Percentiles rank a stretch among this genome's conserved stretches.
These are phyloP conservation scores for Eucalyptus coolabah DNA, from an alignment of 345 rosid species.

Conservation along the genomic window DNA sequence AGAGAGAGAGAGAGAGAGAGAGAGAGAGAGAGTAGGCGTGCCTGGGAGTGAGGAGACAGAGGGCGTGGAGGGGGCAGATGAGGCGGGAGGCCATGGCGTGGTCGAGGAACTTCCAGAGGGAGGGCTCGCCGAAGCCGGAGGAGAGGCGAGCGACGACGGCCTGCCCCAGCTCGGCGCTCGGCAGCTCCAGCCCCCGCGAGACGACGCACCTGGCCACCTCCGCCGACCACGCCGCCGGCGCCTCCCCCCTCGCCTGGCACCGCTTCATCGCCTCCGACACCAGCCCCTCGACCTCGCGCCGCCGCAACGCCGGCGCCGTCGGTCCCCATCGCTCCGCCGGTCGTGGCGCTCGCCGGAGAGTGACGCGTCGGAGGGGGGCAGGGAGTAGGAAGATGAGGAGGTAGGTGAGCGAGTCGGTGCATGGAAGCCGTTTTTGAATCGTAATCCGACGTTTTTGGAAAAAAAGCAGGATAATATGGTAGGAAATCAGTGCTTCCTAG, in stretches of 20 bases:
- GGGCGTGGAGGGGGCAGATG: slow-evolving; percentile 34
- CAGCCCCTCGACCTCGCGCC: not conserved
- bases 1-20: slow-evolving; percentile 25
- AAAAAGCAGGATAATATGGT: not conserved
- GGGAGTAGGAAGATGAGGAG: not conserved
- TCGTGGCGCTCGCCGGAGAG: not conserved
- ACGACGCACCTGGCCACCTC: slow-evolving; percentile 22
- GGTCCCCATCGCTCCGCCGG: not conserved
- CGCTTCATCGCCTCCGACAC: slow-evolving; percentile 4
- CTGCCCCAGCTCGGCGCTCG: slow-evolving; percentile 28
- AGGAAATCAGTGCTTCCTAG: not conserved
- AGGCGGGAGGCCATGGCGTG: slow-evolving; percentile 27
- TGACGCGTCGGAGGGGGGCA: not conserved
- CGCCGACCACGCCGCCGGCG: slow-evolving; percentile 12
- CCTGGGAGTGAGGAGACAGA: slow-evolving; percentile 42
- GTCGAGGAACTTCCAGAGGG: slow-evolving; percentile 44
- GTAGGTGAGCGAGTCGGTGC: not conserved
- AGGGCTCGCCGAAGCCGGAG: slow-evolving; percentile 28
- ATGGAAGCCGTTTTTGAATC: not conserved
- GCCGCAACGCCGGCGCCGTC: not conserved
- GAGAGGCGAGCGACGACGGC: slow-evolving; percentile 30
- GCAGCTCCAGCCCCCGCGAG: slow-evolving; percentile 2
- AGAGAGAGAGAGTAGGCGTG: not conserved
- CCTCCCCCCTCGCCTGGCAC: not conserved
- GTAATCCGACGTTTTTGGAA: not conserved